phyloP scores from a whole-genome alignment of 768 basidiomycete species.

The Auricularia sp. region DNA sequence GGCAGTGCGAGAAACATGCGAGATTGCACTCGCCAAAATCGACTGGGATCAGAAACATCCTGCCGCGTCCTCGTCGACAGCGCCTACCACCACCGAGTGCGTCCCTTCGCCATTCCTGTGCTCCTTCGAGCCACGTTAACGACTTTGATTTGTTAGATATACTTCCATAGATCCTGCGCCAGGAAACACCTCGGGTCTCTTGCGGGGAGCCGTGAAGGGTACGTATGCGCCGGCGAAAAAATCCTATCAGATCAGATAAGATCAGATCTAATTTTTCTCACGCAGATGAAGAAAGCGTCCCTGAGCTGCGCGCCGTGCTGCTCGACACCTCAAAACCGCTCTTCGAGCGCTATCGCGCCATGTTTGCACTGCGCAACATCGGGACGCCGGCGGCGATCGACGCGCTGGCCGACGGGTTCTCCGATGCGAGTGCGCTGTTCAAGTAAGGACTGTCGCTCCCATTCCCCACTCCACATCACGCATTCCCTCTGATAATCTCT shows the following conservation, averaged over 20 bases:
- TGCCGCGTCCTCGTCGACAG: neutral
- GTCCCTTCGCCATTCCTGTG: neutral
- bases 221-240: too few species aligned
- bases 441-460: slow-evolving; percentile 42
- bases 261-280: slow-evolving; percentile 14
- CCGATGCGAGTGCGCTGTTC: slow-evolving; percentile 84
- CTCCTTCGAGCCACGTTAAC: neutral
- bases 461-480: neutral
- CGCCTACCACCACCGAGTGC: neutral
- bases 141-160: slow-evolving; percentile 24
- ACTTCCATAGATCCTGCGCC: slow-evolving; percentile 88
- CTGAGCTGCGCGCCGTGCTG: slow-evolving; percentile 47
- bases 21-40: slow-evolving; percentile 93
- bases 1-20: slow-evolving; percentile 87
- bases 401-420: slow-evolving; percentile 84
- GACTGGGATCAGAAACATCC: slow-evolving; percentile 74
- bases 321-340: slow-evolving; percentile 59
- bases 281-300: slow-evolving; percentile 39
- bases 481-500: neutral
- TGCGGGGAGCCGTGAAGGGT: slow-evolving; percentile 27
- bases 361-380: slow-evolving; percentile 97
- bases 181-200: slow-evolving; percentile 47
- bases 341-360: slow-evolving; percentile 92
- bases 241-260: too few species aligned
- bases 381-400: slow-evolving; percentile 75